Evolutionary conservation across 139 green algal species (phyloP).

Genomic region (Bryopsis sp.): DNA sequence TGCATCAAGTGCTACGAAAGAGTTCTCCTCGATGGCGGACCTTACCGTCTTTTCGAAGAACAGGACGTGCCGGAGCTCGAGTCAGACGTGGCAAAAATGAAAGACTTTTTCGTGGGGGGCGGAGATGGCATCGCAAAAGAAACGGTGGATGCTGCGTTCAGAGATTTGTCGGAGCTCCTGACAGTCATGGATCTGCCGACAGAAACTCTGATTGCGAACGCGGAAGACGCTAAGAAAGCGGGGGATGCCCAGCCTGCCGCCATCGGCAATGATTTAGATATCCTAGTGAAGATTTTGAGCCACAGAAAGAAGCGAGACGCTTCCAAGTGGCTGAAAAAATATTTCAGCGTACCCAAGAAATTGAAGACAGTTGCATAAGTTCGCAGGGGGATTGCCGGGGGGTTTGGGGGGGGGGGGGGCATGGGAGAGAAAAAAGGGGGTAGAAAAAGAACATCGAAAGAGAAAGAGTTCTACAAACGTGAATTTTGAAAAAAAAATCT

Average conservation of each 20-base stretch:
- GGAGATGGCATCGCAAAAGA: neutral
- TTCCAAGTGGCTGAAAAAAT: slow-evolving; percentile 9
- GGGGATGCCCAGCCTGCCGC: too few species aligned
- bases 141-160: neutral
- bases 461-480: too few species aligned
- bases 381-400: neutral
- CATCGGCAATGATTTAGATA: neutral
- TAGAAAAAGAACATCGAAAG: neutral
- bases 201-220: neutral
- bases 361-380: neutral
- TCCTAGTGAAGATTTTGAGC: neutral
- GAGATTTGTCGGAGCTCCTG: neutral
- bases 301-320: neutral
- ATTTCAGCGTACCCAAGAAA: neutral
- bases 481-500: too few species aligned
- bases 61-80: neutral
- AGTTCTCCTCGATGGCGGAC: neutral
- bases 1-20: neutral
- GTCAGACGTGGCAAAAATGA: neutral
- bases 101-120: neutral
- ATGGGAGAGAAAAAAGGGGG: neutral
- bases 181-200: neutral
- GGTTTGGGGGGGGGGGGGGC: neutral
- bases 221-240: neutral
- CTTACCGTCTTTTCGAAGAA: slow-evolving; percentile 4